Conservation (phyloP, 2,329 filamentous ascomycete species). For the Penicillium sp. region DNA sequence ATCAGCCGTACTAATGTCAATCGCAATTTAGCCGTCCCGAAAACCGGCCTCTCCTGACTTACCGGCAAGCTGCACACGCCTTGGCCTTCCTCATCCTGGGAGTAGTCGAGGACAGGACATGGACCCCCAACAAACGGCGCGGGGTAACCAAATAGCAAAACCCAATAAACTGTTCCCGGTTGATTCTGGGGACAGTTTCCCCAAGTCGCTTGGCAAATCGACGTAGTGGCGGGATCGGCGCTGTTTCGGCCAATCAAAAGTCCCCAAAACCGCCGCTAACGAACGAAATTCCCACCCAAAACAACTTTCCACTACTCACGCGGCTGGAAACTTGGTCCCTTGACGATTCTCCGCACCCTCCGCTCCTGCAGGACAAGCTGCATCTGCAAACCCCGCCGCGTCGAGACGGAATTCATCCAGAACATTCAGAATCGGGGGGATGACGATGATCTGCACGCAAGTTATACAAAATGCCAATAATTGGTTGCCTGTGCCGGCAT, state of each 20-base stretch:
- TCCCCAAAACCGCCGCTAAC: constrained; percentile 17
- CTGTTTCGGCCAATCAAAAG: constrained; percentile 9
- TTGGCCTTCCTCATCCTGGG: constrained; percentile 16
- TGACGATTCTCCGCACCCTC: not conserved
- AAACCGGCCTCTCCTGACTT: not conserved
- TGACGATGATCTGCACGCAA: not conserved
- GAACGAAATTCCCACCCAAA: not conserved
- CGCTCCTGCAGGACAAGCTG: not conserved
- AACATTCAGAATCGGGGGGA: not conserved
- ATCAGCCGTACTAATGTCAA: not conserved
- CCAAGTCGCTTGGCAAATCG: constrained; percentile 12
- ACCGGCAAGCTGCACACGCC: constrained; percentile 19
- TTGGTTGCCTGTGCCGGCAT: not conserved
- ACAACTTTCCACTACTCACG: not conserved
- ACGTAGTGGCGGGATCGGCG: constrained; percentile 11
- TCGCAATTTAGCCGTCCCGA: too few relatives aligned
- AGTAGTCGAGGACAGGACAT: not conserved
- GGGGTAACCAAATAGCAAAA: not conserved
- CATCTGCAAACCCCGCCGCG: not conserved
- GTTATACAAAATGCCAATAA: not conserved
- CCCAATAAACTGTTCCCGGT: not conserved
- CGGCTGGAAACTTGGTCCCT: not conserved
- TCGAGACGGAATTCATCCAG: not conserved
- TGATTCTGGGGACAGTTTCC: not conserved
- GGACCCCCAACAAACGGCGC: not conserved